phyloP scores from a whole-genome alignment of 2,329 filamentous ascomycete genomes.

The Diplodia corticola region DNA sequence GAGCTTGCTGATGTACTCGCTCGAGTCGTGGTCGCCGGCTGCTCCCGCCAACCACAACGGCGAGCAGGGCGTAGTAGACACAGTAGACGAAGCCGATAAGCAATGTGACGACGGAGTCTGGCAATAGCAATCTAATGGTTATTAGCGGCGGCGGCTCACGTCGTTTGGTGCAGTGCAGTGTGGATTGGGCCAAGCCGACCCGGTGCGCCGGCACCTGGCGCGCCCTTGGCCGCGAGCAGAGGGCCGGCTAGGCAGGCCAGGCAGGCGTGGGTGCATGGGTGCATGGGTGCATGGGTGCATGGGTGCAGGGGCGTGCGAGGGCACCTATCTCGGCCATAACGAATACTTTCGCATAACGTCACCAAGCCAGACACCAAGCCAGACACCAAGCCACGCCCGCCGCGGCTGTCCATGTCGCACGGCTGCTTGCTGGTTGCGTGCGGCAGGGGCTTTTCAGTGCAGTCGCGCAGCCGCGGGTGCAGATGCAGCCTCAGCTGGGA shows the following conservation, averaged over 20 bases:
- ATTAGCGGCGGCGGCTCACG: constrained; percentile 3
- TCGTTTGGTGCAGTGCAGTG: constrained; percentile 5
- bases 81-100: background rate
- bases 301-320: background rate
- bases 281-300: no score
- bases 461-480: background rate
- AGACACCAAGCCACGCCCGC: background rate
- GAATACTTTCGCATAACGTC: constrained; percentile 18
- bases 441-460: background rate
- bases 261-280: background rate
- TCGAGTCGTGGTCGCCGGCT: background rate
- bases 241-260: background rate
- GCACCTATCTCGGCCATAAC: constrained; percentile 15
- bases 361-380: background rate
- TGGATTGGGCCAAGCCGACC: constrained; percentile 4
- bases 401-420: background rate
- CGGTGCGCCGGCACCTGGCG: background rate
- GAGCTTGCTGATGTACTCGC: constrained; percentile 17
- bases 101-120: background rate
- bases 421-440: background rate
- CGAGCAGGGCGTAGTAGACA: background rate
- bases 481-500: background rate
- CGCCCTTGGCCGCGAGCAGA: background rate
- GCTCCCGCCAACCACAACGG: constrained; percentile 14
- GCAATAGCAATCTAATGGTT: constrained; percentile 9